Evolutionary conservation across 805 yeast species (phyloP), one percentile per base, ranked within the genome.

Genomic region (Scheffersomyces ergatensis): DNA sequence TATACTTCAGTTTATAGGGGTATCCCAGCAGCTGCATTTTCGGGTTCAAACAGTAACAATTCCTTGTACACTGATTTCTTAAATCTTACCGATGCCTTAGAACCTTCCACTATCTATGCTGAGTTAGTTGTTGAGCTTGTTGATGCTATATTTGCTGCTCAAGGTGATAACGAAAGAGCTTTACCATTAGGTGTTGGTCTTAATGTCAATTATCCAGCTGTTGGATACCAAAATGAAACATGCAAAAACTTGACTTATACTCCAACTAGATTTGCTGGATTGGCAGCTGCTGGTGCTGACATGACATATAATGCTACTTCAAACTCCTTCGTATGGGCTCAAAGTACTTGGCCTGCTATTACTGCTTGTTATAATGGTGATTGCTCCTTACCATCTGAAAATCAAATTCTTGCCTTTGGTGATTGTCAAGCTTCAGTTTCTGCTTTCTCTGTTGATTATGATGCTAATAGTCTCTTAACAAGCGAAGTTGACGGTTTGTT

Each of bases 31-130:
- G 55, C 75, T 52, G 79, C 80, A 8, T 64, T 76, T 54, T 72
- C 78, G n/a, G 80, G 79, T 36, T 60, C 78, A 27, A 71, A 72
- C 50, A 16, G 53, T 12, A 74, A 74, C 64, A 74, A 76, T 58
- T 69, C 80, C 14, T 75, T 70, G 60, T 72, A 54, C 62, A 61
- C 65, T 53, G 80, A 76, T 54, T 55, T 59, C 37, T 60, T 72
- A 44, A 63, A 67, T 51, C 46, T 52, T 39, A 65, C 64, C 23
- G 74, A 74, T 51, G 56, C 69, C 36, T 43, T 50, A 31, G 62
- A 62, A 36, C 64, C 75, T 33, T 58, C 71, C 30, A 74, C 74
- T 57, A 74, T 76, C 40, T 70, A 72, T 48, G 65, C 78, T 30
- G 50, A 60, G 31, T 58, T 61, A 50, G 57, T 73, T 26, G 66